A percentile compares a stretch with the other conserved stretches of the same genome.
Evolutionary conservation across 306 rosid genomes (phyloP).

Genomic region (Quercus glauca): DNA sequence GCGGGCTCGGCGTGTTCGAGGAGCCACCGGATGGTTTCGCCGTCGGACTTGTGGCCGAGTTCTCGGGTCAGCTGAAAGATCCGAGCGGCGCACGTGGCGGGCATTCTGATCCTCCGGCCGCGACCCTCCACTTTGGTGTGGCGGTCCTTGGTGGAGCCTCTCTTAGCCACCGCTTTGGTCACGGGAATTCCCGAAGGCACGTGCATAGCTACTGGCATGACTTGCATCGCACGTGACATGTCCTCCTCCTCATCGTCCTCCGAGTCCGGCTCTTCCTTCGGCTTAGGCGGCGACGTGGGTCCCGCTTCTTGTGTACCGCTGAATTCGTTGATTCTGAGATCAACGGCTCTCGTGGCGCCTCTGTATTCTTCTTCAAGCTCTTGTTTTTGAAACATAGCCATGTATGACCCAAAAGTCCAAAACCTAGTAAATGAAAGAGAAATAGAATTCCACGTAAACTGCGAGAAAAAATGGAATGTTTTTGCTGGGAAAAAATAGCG

Average conservation of each 20-base stretch:
- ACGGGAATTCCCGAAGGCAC: constrained; percentile 19
- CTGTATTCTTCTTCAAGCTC: constrained; percentile 16
- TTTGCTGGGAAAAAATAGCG: not conserved
- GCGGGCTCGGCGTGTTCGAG: constrained; percentile 77
- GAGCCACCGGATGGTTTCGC: constrained; percentile 86
- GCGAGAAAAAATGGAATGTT: not conserved
- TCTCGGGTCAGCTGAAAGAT: constrained; percentile 82
- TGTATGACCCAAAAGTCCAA: not conserved
- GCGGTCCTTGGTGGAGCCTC: constrained; percentile 70
- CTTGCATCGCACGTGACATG: constrained; percentile 13
- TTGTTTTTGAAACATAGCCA: constrained; percentile 24
- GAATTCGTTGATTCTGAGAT: constrained; percentile 27
- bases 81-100: constrained; percentile 78
- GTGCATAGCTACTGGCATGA: constrained; percentile 34
- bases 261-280: constrained; percentile 48
- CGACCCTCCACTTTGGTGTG: constrained; percentile 85
- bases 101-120: constrained; percentile 92
- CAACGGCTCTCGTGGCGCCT: not conserved
- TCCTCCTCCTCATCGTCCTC: not conserved
- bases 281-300: constrained; percentile 10
- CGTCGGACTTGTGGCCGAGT: constrained; percentile 85
- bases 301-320: not conserved
- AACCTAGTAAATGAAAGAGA: not conserved
- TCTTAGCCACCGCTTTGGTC: constrained; percentile 25
- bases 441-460: not conserved